Conservation (phyloP, 257 asterid genomes). For the Scutellaria barbata region DNA sequence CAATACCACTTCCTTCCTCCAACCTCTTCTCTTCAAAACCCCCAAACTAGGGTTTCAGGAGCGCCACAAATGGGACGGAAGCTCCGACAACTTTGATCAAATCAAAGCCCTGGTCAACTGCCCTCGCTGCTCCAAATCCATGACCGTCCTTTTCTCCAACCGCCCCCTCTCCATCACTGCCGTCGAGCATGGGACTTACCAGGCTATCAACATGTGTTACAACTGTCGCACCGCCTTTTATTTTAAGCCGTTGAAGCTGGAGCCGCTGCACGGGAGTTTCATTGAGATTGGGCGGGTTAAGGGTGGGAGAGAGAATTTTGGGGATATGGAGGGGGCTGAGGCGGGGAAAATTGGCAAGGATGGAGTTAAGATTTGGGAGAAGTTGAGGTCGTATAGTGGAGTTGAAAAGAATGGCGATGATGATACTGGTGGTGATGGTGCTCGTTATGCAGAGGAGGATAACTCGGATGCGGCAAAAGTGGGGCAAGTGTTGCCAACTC, state of each 20-base stretch:
- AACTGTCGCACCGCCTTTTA: constrained; percentile 82
- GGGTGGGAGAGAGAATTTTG: constrained; percentile 48
- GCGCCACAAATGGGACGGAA: constrained; percentile 79
- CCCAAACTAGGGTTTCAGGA: constrained; percentile 49
- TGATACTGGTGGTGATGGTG: constrained; percentile 3
- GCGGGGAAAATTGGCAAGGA: constrained; percentile 51
- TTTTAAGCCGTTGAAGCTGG: constrained; percentile 81
- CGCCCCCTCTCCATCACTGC: constrained; percentile 79
- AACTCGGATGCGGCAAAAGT: constrained; percentile 21
- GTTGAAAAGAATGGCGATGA: constrained; percentile 35
- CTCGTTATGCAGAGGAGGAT: constrained; percentile 28
- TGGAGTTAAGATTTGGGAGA: constrained; percentile 85
- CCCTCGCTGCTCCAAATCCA: constrained; percentile 76
- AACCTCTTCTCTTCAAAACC: constrained; percentile 35
- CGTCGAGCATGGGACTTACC: constrained; percentile 69
- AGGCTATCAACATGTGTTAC: constrained; percentile 79
- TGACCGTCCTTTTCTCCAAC: constrained; percentile 76
- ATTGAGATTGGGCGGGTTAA: constrained; percentile 88
- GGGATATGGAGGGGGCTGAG: constrained; percentile 45
- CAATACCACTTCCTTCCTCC: constrained; percentile 31
- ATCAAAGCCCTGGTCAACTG: constrained; percentile 79
- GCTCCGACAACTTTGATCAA: constrained; percentile 73
- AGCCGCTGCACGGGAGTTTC: constrained; percentile 88
- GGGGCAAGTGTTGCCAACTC: constrained; percentile 67
- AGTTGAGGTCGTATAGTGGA: constrained; percentile 81